Evolutionary conservation across 2,329 filamentous ascomycete genomes (phyloP), one percentile per base, ranked within the genome.

Genomic region (Colletotrichum aenigma): DNA sequence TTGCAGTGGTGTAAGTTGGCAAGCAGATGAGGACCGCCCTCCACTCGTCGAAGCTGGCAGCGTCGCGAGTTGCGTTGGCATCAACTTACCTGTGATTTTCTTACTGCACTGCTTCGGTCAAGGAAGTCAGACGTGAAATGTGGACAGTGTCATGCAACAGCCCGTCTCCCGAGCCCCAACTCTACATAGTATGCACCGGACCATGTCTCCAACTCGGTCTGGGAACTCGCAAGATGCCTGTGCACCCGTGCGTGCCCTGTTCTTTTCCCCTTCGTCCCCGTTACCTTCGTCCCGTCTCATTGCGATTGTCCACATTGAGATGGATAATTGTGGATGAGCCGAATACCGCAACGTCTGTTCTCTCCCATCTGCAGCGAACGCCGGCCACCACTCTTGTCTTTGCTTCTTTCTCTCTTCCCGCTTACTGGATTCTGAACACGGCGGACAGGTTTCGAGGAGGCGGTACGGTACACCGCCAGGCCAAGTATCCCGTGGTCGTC

Each of bases 271-370:
- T 52, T 38, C 55, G 30, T 64, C 55, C 36, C 52, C 48, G 43
- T 70, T 70, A 55, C 68, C 43, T 61, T 62, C 72, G 52, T 75
- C 73, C 64, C 73, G 70, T 75, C 58, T 75, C 56, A 48, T 52
- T 56, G 66, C 43, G 34, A 65, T 28, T 48, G 43, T 36, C 56
- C 73, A 65, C 48, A 72, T 58, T 73, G 73, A 62, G 70, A 75
- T 68, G 73, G 64, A 64, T 52, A 30, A 65, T n/a, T 71, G 68
- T 62, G 68, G 55, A 55, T 43, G 68, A 72, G 73, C 32, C 38
- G 48, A 68, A 73, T 67, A 68, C 32, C 61, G 30, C 73, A 65
- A 73, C 70, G 73, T 65, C 70, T 58, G 21, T 58, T 34, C 28
- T 34, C 32, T 21, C 10, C 56, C 28, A n/a, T 28, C 32, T 32